These are phyloP conservation scores for Pseudogymnoascus sp. DNA, from an alignment of 2,329 filamentous ascomycete genomes.

Conservation along the genomic window DNA sequence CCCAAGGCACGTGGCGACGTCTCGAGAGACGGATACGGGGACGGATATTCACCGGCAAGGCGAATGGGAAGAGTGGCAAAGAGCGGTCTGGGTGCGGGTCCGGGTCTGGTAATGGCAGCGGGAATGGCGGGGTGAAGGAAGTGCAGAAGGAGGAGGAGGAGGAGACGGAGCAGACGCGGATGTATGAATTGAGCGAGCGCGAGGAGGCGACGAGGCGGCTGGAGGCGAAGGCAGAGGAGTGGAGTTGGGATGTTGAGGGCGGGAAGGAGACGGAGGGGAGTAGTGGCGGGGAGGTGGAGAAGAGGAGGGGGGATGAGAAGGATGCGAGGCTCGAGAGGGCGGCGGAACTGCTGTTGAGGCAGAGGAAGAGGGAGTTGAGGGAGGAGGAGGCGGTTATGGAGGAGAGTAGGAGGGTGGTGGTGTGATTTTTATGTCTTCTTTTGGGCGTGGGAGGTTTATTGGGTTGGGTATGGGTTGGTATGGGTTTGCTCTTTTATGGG, in stretches of 20 bases:
- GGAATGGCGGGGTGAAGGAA: neutral
- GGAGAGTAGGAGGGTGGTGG: neutral
- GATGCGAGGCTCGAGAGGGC: conserved; percentile 32
- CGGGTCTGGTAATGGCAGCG: conserved; percentile 14
- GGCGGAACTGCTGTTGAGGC: conserved; percentile 29
- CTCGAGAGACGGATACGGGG: neutral
- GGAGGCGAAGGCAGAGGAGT: conserved; percentile 1
- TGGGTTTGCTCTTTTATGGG: neutral
- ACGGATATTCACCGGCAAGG: neutral
- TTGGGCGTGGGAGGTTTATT: neutral
- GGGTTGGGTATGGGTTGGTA: conserved; percentile 5
- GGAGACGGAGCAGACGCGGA: conserved; percentile 8
- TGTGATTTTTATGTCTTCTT: neutral
- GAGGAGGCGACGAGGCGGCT: neutral
- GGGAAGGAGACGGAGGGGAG: conserved; percentile 20
- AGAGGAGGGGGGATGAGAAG: neutral
- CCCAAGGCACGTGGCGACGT: neutral
- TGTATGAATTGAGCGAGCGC: conserved; percentile 4
- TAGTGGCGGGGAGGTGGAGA: conserved; percentile 30
- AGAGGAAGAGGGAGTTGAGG: neutral
- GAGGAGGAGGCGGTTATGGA: neutral
- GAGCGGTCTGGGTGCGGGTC: too few relatives aligned
- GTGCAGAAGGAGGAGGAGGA: neutral
- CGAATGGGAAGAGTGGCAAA: neutral
- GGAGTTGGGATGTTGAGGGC: conserved; percentile 17